Evolutionary conservation across 805 yeast genomes (phyloP), one percentile per base, ranked within the genome.

Genomic region (Teunomyces cretensis): DNA sequence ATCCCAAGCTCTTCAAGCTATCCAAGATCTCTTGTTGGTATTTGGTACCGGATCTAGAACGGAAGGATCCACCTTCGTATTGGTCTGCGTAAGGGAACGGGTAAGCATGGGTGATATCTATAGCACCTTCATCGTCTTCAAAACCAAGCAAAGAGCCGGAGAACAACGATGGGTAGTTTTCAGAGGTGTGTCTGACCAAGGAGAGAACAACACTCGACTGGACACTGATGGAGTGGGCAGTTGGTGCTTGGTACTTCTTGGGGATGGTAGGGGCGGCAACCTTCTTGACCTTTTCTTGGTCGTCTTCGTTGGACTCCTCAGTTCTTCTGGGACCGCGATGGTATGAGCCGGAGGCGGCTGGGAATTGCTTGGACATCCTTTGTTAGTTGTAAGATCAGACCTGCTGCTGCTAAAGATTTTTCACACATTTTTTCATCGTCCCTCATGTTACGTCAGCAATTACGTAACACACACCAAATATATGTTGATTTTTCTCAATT

Each of bases 71-170:
- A 13, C 81, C 80, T 49, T 80, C 81, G 50, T 76, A 80, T 54
- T 81, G 86, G 53, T 84, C 88, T 30, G 72, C 74, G 62, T 67
- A 72, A 44, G 95, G 92, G 68, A 79, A 84, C 42, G 87, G 83
- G 67, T 80, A 86, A 16, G 82, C 72, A 54, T 83, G 84, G 9
- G 88, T 73, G 44, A 79, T 64, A 52, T 69, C 75, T 30, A 78
- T 70, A 9, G 70, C 65, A 35, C 77, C 78, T 28, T 62, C 70
- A 44, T 77, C 79, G 45, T 78, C 79, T 59, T 84, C 88, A 47
- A 83, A 72, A n/a, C 96, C 96, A 46, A 83, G 79, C 44, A 88
- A 71, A 31, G 88, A 82, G 15, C 96, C 96, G 24, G 83, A 72
- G 47, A 76, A 83, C 22, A 80, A 68, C 33, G 80, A 72, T 35